These are phyloP conservation scores for Neurospora sp. DNA, from an alignment of 495 filamentous ascomycete genomes.

Conservation along the genomic window DNA sequence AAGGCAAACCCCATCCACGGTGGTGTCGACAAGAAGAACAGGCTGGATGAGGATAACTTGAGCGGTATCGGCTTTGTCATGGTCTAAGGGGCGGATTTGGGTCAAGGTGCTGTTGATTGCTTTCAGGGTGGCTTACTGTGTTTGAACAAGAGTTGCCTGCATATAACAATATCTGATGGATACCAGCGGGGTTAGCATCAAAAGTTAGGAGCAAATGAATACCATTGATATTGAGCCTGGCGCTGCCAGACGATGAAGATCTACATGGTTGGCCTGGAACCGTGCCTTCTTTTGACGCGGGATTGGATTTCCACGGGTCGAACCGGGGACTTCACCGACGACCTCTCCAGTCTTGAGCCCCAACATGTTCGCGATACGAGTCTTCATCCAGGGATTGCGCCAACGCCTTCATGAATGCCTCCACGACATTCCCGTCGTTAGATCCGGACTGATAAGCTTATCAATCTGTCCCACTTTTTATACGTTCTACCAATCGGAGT, in stretches of 20 bases:
- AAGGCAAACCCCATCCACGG: conserved; percentile 69
- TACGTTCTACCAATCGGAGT: background rate
- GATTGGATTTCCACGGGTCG: background rate
- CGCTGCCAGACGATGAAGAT: background rate
- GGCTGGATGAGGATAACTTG: conserved; percentile 59
- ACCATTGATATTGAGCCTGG: background rate
- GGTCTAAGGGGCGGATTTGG: conserved; percentile 36
- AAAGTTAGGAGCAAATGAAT: background rate
- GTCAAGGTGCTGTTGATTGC: background rate
- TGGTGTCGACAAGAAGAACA: conserved; percentile 70
- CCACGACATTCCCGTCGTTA: background rate
- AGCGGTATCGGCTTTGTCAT: conserved; percentile 88
- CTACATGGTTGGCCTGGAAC: background rate
- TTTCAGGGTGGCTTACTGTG: background rate
- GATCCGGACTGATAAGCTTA: background rate
- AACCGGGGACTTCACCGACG: background rate
- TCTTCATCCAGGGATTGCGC: background rate
- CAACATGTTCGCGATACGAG: background rate
- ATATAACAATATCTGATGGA: background rate
- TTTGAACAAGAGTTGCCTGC: background rate
- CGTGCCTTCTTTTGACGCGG: background rate
- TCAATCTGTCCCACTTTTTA: background rate
- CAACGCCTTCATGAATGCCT: background rate
- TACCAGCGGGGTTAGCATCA: background rate
- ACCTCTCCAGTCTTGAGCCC: background rate